These are phyloP conservation scores for Laburnicola sp. DNA, from an alignment of 2,329 filamentous ascomycete species.

Conservation along the genomic window DNA sequence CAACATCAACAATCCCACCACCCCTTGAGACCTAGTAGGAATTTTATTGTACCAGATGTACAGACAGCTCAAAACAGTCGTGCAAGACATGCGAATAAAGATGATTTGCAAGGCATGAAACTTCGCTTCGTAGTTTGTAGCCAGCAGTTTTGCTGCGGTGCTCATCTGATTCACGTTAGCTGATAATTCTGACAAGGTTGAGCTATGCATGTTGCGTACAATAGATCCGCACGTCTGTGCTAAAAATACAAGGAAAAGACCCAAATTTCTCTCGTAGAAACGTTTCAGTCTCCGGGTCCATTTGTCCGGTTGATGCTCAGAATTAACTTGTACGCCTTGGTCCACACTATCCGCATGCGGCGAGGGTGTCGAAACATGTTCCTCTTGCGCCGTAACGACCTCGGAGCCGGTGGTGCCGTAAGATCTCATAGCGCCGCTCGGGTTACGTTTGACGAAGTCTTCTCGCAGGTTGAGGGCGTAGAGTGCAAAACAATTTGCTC, in stretches of 20 bases:
- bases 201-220: slow-evolving; percentile 9
- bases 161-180: slow-evolving; percentile 23
- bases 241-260: slow-evolving; percentile 27
- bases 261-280: slow-evolving; percentile 31
- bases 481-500: not conserved
- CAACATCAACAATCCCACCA: slow-evolving; percentile 23
- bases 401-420: not conserved
- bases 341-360: not conserved
- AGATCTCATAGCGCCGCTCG: not conserved
- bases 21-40: slow-evolving; percentile 22
- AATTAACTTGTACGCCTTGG: not conserved
- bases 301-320: not conserved
- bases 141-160: slow-evolving; percentile 28
- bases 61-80: slow-evolving; percentile 62
- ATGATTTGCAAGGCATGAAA: slow-evolving; percentile 61
- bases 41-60: slow-evolving; percentile 70
- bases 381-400: not conserved
- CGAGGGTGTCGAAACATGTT: not conserved
- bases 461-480: not conserved
- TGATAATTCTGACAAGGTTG: not conserved
- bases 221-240: slow-evolving; percentile 46
- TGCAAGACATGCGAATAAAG: slow-evolving; percentile 75
- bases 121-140: slow-evolving; percentile 29
- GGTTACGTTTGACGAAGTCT: too few relatives aligned
- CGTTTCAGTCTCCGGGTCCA: slow-evolving; percentile 8